phyloP scores from a whole-genome alignment of 1,284 basidiomycete species.

The Trametes pubescens region DNA sequence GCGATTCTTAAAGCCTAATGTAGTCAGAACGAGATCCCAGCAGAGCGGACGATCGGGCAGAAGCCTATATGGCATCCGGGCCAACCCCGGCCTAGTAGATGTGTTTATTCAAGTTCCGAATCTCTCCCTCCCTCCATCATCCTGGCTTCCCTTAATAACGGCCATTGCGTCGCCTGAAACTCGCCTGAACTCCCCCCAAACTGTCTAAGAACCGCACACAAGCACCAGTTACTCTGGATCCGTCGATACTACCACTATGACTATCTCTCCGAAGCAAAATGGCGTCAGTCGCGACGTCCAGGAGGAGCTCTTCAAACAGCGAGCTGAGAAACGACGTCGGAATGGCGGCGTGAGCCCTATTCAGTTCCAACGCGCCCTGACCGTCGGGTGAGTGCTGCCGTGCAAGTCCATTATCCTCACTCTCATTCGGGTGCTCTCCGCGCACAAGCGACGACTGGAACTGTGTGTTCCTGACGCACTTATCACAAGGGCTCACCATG shows the following conservation, averaged over 20 bases:
- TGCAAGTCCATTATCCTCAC: background rate
- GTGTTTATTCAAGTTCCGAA: background rate
- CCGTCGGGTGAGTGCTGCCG: conserved; percentile 57
- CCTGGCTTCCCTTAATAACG: background rate
- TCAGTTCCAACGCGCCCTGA: conserved; percentile 54
- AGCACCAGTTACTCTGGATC: background rate
- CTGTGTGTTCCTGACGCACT: conserved; percentile 63
- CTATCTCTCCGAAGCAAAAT: conserved; percentile 24
- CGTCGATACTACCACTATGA: conserved; percentile 13
- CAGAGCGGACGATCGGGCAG: background rate
- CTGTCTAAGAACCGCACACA: background rate
- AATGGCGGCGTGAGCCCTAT: conserved; percentile 65
- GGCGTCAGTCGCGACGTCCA: conserved; percentile 54
- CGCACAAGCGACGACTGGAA: conserved; percentile 71
- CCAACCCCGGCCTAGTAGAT: background rate
- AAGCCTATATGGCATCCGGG: background rate
- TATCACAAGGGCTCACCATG: conserved; percentile 57
- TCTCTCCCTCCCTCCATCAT: background rate
- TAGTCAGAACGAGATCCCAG: background rate
- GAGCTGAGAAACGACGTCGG: conserved; percentile 50
- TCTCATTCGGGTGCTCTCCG: background rate
- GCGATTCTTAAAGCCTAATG: background rate
- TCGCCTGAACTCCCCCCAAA: conserved; percentile 1
- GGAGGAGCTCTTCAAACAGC: conserved; percentile 51
- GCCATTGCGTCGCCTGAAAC: background rate